phyloP scores from a whole-genome alignment of 1,139 yeast genomes.

The Yamadazyma buinensis region DNA sequence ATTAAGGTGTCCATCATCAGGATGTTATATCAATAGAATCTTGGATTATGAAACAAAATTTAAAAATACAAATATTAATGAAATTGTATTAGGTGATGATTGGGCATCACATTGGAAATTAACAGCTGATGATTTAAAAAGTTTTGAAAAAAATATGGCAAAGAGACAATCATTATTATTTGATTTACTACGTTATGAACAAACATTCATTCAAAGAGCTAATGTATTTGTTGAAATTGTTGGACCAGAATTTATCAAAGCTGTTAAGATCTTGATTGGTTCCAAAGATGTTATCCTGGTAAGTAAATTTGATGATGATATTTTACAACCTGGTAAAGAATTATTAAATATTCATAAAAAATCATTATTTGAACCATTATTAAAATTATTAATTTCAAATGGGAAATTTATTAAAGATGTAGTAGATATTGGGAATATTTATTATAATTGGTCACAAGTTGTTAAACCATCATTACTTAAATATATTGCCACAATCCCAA shows the following conservation, averaged over 20 bases:
- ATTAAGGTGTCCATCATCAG: conserved; percentile 35
- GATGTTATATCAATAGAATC: conserved; percentile 33
- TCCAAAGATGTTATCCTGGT: conserved; percentile 24
- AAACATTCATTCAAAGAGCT: conserved; percentile 68
- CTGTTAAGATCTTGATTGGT: conserved; percentile 44
- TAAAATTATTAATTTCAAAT: conserved; percentile 39
- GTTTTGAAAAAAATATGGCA: conserved; percentile 51
- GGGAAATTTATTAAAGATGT: conserved; percentile 64
- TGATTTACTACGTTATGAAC: conserved; percentile 73
- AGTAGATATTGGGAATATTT: conserved; percentile 54
- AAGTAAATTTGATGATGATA: conserved; percentile 55
- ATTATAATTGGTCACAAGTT: conserved; percentile 60
- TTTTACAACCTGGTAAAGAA: conserved; percentile 60
- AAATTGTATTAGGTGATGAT: conserved; percentile 44
- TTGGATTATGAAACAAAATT: conserved; percentile 35
- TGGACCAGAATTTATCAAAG: conserved; percentile 44
- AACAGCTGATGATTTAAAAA: conserved; percentile 52
- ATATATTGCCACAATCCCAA: conserved; percentile 51
- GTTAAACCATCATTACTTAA: conserved; percentile 50
- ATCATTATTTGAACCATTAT: conserved; percentile 51
- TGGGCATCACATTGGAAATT: conserved; percentile 81
- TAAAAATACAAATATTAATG: conserved; percentile 33
- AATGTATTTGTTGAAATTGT: conserved; percentile 55
- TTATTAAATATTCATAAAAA: conserved; percentile 57
- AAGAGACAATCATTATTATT: conserved; percentile 74